Conservation (phyloP, 495 filamentous ascomycete genomes). For the Neurospora tetrasperma region DNA sequence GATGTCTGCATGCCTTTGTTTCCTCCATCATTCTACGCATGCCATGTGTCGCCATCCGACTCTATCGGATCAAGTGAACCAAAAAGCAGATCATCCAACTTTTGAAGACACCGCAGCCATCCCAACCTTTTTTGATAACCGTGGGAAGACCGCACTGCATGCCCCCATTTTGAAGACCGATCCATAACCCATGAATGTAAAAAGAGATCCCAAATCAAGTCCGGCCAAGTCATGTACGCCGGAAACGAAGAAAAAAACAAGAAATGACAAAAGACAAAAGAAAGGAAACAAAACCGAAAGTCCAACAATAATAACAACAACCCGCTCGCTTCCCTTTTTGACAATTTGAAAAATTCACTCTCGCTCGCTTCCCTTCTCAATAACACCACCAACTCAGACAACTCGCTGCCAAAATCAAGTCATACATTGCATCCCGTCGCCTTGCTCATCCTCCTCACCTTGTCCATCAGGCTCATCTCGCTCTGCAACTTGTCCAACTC, state of each 20-base stretch:
- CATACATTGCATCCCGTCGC: background rate
- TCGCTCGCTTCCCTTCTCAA: background rate
- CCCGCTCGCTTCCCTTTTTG: background rate
- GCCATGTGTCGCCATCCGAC: background rate
- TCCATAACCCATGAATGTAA: background rate
- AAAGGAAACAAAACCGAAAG: background rate
- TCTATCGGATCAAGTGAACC: background rate
- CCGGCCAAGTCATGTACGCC: background rate
- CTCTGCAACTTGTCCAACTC: conserved; percentile 6
- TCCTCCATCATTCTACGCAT: background rate
- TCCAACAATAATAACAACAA: background rate
- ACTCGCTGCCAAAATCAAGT: background rate
- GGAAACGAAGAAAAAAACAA: background rate
- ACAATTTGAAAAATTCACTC: background rate
- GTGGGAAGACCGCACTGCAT: background rate
- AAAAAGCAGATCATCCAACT: background rate
- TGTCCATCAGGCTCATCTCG: background rate
- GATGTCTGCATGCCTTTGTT: background rate
- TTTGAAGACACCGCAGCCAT: conserved; percentile 1
- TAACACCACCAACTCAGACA: background rate
- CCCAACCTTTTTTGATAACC: conserved; percentile 1
- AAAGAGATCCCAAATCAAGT: background rate
- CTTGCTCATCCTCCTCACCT: background rate
- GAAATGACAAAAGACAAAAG: background rate
- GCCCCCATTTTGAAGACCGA: background rate